phyloP scores from a whole-genome alignment of 179 eudicot species.

The Nepenthes alata region DNA sequence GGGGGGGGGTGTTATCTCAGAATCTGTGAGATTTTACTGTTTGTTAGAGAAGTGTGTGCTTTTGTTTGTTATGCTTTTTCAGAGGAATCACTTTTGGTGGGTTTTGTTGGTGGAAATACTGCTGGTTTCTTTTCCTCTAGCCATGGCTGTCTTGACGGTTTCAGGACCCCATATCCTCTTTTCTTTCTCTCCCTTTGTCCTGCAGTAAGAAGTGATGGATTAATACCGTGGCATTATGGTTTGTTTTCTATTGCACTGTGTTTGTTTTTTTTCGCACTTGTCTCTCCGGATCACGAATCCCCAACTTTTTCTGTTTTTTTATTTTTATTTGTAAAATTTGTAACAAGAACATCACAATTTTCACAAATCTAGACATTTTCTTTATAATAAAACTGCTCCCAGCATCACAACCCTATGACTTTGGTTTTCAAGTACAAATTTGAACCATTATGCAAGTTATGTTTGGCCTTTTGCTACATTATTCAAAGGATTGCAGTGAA shows the following conservation, averaged over 20 bases:
- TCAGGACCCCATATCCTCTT: neutral
- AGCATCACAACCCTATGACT: too few species aligned
- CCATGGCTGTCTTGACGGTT: conserved; percentile 3
- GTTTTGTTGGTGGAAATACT: neutral
- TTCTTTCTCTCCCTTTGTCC: neutral
- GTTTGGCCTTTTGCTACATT: too few species aligned
- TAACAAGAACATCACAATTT: too few species aligned
- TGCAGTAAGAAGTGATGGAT: neutral
- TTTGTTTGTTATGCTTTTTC: neutral
- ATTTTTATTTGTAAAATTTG: too few species aligned
- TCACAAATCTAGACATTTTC: too few species aligned
- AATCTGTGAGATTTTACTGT: neutral
- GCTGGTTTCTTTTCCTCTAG: neutral
- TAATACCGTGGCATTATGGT: neutral
- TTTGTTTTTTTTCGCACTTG: too few species aligned
- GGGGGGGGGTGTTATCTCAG: neutral
- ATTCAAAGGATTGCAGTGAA: too few species aligned
- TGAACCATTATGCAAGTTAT: too few species aligned
- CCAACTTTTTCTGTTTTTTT: too few species aligned
- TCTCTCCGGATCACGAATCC: too few species aligned
- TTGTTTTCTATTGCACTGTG: neutral
- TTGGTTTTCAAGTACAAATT: too few species aligned
- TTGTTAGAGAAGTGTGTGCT: neutral
- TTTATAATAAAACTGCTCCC: too few species aligned
- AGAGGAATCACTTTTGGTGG: neutral